Evolutionary conservation across 352 stramenopile species (phyloP).

Genomic region (Phytophthora brassicae): DNA sequence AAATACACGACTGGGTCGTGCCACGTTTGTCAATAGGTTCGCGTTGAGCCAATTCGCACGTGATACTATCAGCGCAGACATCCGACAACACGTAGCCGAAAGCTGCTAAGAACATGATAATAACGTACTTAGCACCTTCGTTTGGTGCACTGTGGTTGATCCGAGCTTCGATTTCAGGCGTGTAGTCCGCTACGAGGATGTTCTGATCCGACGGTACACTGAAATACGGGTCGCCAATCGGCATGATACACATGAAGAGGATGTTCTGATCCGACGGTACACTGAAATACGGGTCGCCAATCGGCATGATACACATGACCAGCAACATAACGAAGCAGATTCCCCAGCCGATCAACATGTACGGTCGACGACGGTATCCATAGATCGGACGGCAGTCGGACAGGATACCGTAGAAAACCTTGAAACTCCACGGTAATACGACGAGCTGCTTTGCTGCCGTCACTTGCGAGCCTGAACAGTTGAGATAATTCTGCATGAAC

Average conservation of each 20-base stretch:
- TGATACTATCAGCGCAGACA: constrained; percentile 34
- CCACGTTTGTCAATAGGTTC: constrained; percentile 40
- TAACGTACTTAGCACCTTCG: constrained; percentile 28
- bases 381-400: neutral
- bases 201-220: constrained; percentile 17
- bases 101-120: constrained; percentile 31
- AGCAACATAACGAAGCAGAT: constrained; percentile 38
- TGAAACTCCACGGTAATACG: constrained; percentile 5
- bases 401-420: constrained; percentile 5
- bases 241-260: constrained; percentile 46
- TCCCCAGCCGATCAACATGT: constrained; percentile 31
- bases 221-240: constrained; percentile 51
- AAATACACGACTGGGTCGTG: constrained; percentile 30
- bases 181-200: constrained; percentile 25
- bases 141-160: constrained; percentile 14
- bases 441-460: neutral
- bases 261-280: constrained; percentile 16
- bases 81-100: constrained; percentile 31
- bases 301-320: constrained; percentile 27
- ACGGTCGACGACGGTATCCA: constrained; percentile 24
- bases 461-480: neutral
- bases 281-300: constrained; percentile 34
- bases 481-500: neutral
- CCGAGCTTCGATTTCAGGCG: constrained; percentile 8
- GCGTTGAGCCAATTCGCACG: constrained; percentile 41